A percentile compares a stretch with the other conserved stretches of the same genome.
Conservation (phyloP, 1,139 yeast species). For the Zygosaccharomyces pseudobailii region DNA sequence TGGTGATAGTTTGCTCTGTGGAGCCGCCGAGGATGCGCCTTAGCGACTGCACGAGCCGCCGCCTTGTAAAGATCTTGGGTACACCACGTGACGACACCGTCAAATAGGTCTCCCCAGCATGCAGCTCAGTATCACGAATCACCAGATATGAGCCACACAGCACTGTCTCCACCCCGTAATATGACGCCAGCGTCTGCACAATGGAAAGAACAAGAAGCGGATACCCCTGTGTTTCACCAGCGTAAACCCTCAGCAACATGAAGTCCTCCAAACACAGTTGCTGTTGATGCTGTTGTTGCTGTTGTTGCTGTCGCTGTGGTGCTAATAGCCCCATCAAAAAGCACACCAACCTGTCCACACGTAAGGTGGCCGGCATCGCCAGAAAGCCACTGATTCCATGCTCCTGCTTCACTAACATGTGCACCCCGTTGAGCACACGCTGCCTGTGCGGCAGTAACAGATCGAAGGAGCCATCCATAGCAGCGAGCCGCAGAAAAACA, state of each 20-base stretch:
- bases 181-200: slow-evolving; percentile 21
- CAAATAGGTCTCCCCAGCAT: slow-evolving; percentile 19
- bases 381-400: slow-evolving; percentile 11
- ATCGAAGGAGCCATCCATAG: slow-evolving; percentile 27
- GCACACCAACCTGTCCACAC: slow-evolving; percentile 18
- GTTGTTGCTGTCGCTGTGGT: background rate
- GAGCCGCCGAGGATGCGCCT: slow-evolving; percentile 12
- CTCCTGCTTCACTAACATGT: slow-evolving; percentile 10
- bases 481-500: slow-evolving; percentile 20
- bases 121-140: slow-evolving; percentile 16
- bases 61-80: slow-evolving; percentile 18
- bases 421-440: slow-evolving; percentile 14
- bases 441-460: slow-evolving; percentile 17
- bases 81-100: slow-evolving; percentile 15
- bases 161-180: slow-evolving; percentile 16
- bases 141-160: slow-evolving; percentile 22
- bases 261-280: slow-evolving; percentile 21
- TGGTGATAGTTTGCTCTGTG: slow-evolving; percentile 10
- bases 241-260: slow-evolving; percentile 26
- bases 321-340: slow-evolving; percentile 5
- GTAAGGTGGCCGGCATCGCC: slow-evolving; percentile 17
- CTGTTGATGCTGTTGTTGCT: background rate
- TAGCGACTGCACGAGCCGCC: slow-evolving; percentile 16
- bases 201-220: slow-evolving; percentile 23
- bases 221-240: slow-evolving; percentile 26